Base-by-base conservation (phyloP, 345 rosid genomes). In the Boechera retrofracta region DNA sequence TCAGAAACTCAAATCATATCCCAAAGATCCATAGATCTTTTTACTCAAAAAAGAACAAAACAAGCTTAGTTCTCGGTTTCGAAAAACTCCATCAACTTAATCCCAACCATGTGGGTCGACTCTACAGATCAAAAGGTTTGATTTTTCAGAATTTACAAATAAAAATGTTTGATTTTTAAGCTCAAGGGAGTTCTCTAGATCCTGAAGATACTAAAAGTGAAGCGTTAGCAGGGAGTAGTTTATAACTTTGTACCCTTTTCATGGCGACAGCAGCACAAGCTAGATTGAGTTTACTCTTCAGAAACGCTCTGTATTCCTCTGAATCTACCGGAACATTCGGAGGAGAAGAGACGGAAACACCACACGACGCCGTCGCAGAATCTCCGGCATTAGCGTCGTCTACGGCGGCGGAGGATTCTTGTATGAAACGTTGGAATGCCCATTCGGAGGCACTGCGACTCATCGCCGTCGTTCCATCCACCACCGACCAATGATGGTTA, bases 201-300 rank as follows among this genome's bases (percentile, higher is more conserved):
- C 10, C 45, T 41, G 45, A 41, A 60, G 2, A 60, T 60, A 60
- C 29, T 60, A 38, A 69, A 41, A 2, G 31, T 13, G 16, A 29
- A 45, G 38, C 21, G 11, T 61, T 36, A 28, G 31, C 0, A 57
- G 45, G 35, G 45, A 42, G 4, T 1, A 31, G 12, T 29, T 49
- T 53, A 0, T 21, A 28, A 28, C 2, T 28, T 39, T 55, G 75
- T 39, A 92, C 98, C 85, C 86, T 76, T 51, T 86, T 79, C 83
- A 83, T 78, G 60, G 97, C 99, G 42, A 80, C 91, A 64, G 92
- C 97, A 64, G 96, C 93, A 77, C 97, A 89, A 53, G 93, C 93
- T 5, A 81, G 82, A 45, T 90, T 84, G 63, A 89, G 97, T 78
- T 85, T 86, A 62, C 49, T 85, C 84, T 87, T 88, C 75, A 94